A percentile compares a stretch with the other conserved stretches of the same genome.
Conservation (phyloP, 164 flowering plant species). For the Annona cherimola region DNA sequence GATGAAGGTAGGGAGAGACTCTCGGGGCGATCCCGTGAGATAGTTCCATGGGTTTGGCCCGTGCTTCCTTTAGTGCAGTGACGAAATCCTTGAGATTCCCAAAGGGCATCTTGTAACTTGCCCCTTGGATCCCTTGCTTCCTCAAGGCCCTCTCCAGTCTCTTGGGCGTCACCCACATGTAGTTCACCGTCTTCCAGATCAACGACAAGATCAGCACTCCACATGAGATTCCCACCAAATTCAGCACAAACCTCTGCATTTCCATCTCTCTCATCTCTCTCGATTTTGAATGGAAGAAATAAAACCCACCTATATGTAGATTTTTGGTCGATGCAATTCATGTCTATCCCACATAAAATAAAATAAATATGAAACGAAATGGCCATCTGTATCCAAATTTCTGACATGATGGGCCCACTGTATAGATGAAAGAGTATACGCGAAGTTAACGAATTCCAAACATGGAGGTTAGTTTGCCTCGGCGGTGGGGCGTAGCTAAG, state of each 20-base stretch:
- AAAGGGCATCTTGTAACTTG: conserved; percentile 1
- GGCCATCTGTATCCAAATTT: too few relatives aligned
- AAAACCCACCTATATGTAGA: too few relatives aligned
- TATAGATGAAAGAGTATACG: too few relatives aligned
- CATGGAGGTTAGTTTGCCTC: too few relatives aligned
- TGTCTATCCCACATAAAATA: too few relatives aligned
- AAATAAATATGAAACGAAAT: too few relatives aligned
- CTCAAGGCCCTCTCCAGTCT: conserved; percentile 3
- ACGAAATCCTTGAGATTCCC: background rate
- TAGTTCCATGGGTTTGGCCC: conserved; percentile 7
- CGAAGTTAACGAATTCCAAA: too few relatives aligned
- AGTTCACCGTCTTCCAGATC: background rate
- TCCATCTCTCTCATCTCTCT: conserved; percentile 13
- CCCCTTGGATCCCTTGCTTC: conserved; percentile 13
- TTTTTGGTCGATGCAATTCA: too few relatives aligned
- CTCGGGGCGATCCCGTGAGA: conserved; percentile 15
- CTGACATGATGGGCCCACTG: too few relatives aligned
- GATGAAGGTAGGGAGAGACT: conserved; percentile 6
- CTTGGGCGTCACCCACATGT: background rate
- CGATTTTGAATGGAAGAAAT: too few relatives aligned
- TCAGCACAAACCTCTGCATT: background rate
- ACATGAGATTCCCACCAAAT: background rate
- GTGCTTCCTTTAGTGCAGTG: background rate
- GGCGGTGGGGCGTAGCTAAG: too few relatives aligned
- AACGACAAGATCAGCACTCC: background rate